phyloP scores from a whole-genome alignment of 306 rosid genomes.

The Carpinus viminea region DNA sequence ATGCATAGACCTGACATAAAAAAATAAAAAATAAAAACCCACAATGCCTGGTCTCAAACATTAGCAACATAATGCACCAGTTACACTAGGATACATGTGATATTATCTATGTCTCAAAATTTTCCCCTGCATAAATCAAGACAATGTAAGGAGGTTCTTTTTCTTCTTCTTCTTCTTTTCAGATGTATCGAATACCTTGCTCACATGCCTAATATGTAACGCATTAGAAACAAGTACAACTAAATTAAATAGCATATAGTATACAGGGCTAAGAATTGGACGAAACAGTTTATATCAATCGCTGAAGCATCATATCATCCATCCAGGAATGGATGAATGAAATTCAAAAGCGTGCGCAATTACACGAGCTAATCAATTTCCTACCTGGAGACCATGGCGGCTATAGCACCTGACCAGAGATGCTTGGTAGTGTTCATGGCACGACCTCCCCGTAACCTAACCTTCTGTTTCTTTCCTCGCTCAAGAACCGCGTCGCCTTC shows the following conservation, averaged over 20 bases:
- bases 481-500: slow-evolving; percentile 18
- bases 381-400: slow-evolving; percentile 99
- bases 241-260: background rate
- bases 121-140: background rate
- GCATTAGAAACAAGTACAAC: background rate
- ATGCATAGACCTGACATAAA: background rate
- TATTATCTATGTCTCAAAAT: background rate
- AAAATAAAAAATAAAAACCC: too few relatives aligned
- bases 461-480: slow-evolving; percentile 38
- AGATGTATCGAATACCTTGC: background rate
- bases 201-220: background rate
- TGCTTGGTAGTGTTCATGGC: slow-evolving; percentile 88
- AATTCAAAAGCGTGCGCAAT: background rate
- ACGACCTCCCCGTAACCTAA: slow-evolving; percentile 42
- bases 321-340: background rate
- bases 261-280: background rate
- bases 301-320: background rate
- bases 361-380: background rate
- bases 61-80: background rate
- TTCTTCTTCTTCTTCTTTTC: too few relatives aligned
- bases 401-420: slow-evolving; percentile 93
- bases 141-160: background rate
- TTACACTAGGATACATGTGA: background rate
- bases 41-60: background rate
- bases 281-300: background rate